Percentiles rank a stretch among this genome's conserved stretches.
Conservation (phyloP, 2,329 filamentous ascomycete species). For the Rhytidhysteron rufulum region DNA sequence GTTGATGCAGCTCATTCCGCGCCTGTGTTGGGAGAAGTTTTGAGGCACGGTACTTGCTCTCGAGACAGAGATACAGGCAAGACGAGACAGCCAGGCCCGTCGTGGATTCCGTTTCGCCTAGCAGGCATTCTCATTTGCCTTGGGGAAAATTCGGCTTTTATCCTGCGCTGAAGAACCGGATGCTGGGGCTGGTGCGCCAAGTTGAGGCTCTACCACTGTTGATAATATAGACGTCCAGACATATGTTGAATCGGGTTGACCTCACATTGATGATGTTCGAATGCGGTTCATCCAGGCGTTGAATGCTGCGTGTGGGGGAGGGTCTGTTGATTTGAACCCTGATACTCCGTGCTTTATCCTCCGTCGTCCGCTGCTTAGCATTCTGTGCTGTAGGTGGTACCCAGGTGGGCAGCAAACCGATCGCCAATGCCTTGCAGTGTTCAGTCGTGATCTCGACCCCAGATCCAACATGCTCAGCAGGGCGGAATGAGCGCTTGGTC, state of each 20-base stretch:
- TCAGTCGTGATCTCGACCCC: constrained; percentile 4
- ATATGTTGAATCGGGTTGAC: constrained; percentile 6
- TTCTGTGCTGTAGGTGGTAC: constrained; percentile 3
- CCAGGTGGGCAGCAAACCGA: background rate
- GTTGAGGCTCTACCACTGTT: constrained; percentile 19
- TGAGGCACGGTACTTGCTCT: constrained; percentile 11
- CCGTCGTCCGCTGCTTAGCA: background rate
- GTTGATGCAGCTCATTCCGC: constrained; percentile 19
- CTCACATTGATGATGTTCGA: constrained; percentile 9
- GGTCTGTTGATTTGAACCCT: background rate
- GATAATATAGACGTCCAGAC: too few species aligned
- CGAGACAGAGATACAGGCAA: constrained; percentile 13
- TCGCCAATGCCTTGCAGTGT: too few species aligned
- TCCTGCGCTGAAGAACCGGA: background rate
- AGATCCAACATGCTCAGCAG: constrained; percentile 7
- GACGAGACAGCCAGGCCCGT: constrained; percentile 16
- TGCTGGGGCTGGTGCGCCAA: constrained; percentile 8
- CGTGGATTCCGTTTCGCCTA: constrained; percentile 22
- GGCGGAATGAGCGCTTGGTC: constrained; percentile 17
- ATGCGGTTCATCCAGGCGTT: constrained; percentile 3
- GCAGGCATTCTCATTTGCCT: constrained; percentile 17
- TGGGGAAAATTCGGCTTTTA: constrained; percentile 18
- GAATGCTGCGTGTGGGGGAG: constrained; percentile 9
- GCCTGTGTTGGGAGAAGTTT: constrained; percentile 10
- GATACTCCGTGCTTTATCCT: background rate